Conservation (phyloP, 2,329 filamentous ascomycete species). For the Alternaria burnsii region DNA sequence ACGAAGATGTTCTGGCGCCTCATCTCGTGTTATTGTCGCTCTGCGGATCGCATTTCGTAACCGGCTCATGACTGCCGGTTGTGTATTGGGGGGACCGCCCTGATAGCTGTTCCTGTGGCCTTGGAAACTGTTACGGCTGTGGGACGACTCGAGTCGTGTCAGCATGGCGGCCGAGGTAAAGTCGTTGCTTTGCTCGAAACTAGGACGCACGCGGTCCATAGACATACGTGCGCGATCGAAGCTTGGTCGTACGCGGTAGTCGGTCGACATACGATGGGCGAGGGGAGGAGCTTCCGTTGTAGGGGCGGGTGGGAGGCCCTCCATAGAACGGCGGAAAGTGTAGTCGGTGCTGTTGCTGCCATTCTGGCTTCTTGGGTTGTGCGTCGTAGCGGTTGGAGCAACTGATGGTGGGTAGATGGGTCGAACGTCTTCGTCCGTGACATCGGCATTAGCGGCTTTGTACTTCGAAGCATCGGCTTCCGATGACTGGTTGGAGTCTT, state of each 20-base stretch:
- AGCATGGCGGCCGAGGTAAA: conserved; percentile 91
- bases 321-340: conserved; percentile 61
- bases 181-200: conserved; percentile 87
- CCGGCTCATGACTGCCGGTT: conserved; percentile 35
- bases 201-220: conserved; percentile 83
- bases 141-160: conserved; percentile 78
- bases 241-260: conserved; percentile 71
- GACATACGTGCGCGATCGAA: conserved; percentile 86
- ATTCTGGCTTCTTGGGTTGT: conserved; percentile 85
- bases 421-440: conserved; percentile 81
- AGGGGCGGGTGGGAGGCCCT: conserved; percentile 39
- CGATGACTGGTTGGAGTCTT: conserved; percentile 65
- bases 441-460: conserved; percentile 57
- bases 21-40: conserved; percentile 45
- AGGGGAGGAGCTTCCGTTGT: conserved; percentile 44
- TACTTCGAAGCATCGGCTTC: conserved; percentile 57
- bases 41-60: conserved; percentile 44
- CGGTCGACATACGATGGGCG: conserved; percentile 41
- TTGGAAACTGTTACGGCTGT: conserved; percentile 44
- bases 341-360: conserved; percentile 95
- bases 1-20: conserved; percentile 35
- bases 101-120: conserved; percentile 37
- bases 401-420: conserved; percentile 95
- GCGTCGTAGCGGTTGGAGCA: conserved; percentile 70
- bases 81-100: conserved; percentile 20